A percentile compares a stretch with the other conserved stretches of the same genome.
Evolutionary conservation across 768 basidiomycete species (phyloP).

Genomic region (Suillus occidentalis): DNA sequence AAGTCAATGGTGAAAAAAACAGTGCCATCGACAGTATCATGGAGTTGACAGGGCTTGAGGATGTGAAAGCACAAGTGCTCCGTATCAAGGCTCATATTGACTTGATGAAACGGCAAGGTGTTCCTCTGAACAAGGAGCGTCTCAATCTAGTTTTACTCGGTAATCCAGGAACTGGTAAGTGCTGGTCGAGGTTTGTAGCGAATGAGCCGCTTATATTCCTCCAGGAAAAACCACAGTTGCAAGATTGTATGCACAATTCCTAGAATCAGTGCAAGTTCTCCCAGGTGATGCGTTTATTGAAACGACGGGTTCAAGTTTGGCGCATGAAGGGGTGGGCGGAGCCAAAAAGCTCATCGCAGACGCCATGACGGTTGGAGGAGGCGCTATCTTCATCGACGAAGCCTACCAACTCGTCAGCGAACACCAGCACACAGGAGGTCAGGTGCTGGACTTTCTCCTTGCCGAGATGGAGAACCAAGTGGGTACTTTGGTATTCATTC

Average conservation of each 20-base stretch:
- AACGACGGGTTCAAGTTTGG: constrained; percentile 60
- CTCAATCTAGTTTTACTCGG: constrained; percentile 65
- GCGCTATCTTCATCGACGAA: constrained; percentile 69
- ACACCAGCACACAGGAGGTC: constrained; percentile 48
- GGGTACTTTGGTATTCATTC: constrained; percentile 64
- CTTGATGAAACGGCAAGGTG: constrained; percentile 49
- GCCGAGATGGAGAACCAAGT: constrained; percentile 75
- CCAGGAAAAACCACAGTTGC: constrained; percentile 73
- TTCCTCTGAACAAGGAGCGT: constrained; percentile 52
- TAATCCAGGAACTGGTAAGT: constrained; percentile 72
- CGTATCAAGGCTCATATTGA: constrained; percentile 61
- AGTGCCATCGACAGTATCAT: constrained; percentile 63
- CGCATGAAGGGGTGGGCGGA: constrained; percentile 55
- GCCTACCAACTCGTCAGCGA: constrained; percentile 62
- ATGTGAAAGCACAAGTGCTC: constrained; percentile 62
- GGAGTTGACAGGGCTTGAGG: constrained; percentile 68
- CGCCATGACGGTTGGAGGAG: constrained; percentile 54
- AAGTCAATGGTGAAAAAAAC: constrained; percentile 50
- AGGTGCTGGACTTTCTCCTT: constrained; percentile 68
- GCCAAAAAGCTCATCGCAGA: constrained; percentile 50
- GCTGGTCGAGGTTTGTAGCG: background rate
- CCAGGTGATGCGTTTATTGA: constrained; percentile 57
- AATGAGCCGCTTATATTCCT: background rate
- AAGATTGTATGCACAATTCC: constrained; percentile 59
- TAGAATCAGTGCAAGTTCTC: constrained; percentile 53